Percentiles rank a stretch among this genome's conserved stretches.
Evolutionary conservation across 495 filamentous ascomycete species (phyloP).

Genomic region (Aspergillus egyptiacus): DNA sequence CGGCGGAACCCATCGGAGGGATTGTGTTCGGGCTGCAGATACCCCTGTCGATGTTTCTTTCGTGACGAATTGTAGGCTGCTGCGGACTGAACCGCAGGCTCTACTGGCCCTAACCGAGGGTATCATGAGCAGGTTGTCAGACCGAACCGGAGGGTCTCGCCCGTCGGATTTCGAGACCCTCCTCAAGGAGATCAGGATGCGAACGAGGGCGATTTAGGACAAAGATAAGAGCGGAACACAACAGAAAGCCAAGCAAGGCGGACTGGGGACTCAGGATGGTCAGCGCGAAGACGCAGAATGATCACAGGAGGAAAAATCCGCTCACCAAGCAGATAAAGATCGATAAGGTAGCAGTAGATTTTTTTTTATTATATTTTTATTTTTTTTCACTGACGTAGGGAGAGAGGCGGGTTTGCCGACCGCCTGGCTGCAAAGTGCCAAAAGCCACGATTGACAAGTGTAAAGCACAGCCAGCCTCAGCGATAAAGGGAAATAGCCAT

Average conservation of each 20-base stretch:
- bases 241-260: background rate
- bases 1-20: slow-evolving; percentile 11
- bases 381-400: slow-evolving; percentile 14
- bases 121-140: slow-evolving; percentile 22
- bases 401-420: slow-evolving; percentile 21
- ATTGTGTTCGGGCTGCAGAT: background rate
- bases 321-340: too few relatives aligned
- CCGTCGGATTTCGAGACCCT: slow-evolving; percentile 12
- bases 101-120: slow-evolving; percentile 26
- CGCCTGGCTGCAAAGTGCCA: slow-evolving; percentile 28
- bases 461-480: background rate
- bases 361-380: too few relatives aligned
- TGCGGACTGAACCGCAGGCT: slow-evolving; percentile 40
- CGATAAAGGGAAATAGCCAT: background rate
- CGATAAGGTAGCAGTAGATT: too few relatives aligned
- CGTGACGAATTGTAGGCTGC: slow-evolving; percentile 28
- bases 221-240: background rate
- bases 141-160: slow-evolving; percentile 14
- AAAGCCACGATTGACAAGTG: background rate
- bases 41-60: slow-evolving; percentile 20
- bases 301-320: background rate
- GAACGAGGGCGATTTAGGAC: background rate
- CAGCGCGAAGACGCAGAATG: too few relatives aligned
- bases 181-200: slow-evolving; percentile 4
- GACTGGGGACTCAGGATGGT: too few relatives aligned